Percentiles rank a stretch among this genome's conserved stretches.
phyloP scores from a whole-genome alignment of 2,329 filamentous ascomycete genomes.

The Cryphonectria japonica region DNA sequence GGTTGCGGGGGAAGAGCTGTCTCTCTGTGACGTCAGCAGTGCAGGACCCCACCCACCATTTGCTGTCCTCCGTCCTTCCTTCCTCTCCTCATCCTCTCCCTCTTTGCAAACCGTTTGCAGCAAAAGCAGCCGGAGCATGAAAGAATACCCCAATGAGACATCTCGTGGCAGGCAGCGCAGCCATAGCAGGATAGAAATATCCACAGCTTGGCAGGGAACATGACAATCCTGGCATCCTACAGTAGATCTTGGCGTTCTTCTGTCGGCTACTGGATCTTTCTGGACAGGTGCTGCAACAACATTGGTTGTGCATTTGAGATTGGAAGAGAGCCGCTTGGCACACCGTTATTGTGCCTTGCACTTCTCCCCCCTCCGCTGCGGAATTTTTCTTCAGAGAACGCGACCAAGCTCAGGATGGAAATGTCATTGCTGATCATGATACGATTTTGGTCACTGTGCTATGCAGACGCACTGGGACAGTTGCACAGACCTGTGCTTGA shows the following conservation, averaged over 20 bases:
- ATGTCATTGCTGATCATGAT: background rate
- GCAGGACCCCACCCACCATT: background rate
- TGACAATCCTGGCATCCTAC: background rate
- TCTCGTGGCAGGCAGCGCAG: background rate
- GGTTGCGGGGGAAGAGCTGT: background rate
- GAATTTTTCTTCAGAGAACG: background rate
- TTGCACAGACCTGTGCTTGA: conserved; percentile 1
- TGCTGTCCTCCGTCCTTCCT: background rate
- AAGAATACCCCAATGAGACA: background rate
- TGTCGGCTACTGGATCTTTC: background rate
- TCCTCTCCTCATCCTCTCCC: background rate
- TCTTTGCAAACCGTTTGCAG: background rate
- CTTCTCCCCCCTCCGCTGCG: background rate
- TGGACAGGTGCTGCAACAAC: background rate
- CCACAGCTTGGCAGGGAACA: background rate
- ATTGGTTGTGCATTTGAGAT: background rate
- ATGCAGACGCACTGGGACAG: background rate
- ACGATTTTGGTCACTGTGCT: background rate
- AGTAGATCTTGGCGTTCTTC: background rate
- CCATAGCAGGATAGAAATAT: background rate
- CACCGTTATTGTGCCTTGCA: too few species aligned
- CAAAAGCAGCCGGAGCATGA: background rate
- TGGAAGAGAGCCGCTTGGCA: background rate
- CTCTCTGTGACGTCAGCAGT: background rate
- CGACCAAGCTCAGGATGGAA: background rate